These are phyloP conservation scores for Afroboletus lepidellus DNA, from an alignment of 1,284 basidiomycete genomes.

Conservation along the genomic window DNA sequence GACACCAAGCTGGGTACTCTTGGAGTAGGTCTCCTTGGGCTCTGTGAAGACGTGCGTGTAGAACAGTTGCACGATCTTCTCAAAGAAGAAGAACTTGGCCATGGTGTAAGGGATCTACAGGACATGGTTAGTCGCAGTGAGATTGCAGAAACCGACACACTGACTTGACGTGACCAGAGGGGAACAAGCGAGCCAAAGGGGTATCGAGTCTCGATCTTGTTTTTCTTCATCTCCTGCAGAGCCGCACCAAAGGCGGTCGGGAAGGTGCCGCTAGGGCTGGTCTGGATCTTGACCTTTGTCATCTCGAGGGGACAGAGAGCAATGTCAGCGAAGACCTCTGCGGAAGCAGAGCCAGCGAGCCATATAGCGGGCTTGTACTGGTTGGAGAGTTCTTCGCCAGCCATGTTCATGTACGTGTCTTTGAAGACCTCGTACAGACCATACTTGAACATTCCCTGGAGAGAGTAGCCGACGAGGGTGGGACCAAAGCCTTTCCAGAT, in stretches of 20 bases:
- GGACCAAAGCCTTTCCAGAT: slow-evolving; percentile 94
- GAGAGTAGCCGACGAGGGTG: slow-evolving; percentile 89
- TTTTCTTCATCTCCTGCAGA: slow-evolving; percentile 60
- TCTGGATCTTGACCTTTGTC: slow-evolving; percentile 86
- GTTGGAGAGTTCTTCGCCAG: slow-evolving; percentile 78
- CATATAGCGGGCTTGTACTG: slow-evolving; percentile 94
- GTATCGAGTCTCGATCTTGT: slow-evolving; percentile 67
- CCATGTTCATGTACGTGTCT: slow-evolving; percentile 82
- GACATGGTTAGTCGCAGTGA: not conserved
- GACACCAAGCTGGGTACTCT: slow-evolving; percentile 73
- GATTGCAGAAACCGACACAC: slow-evolving; percentile 13
- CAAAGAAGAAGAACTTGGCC: slow-evolving; percentile 87
- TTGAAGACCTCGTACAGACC: slow-evolving; percentile 97
- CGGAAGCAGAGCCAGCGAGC: slow-evolving; percentile 90
- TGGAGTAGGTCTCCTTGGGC: slow-evolving; percentile 70
- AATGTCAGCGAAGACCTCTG: slow-evolving; percentile 94
- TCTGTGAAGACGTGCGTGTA: slow-evolving; percentile 73
- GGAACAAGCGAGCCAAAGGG: slow-evolving; percentile 80
- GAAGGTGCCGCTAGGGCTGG: slow-evolving; percentile 70
- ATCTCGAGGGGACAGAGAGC: slow-evolving; percentile 81
- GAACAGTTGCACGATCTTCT: slow-evolving; percentile 75
- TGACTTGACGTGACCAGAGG: slow-evolving; percentile 79
- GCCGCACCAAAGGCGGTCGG: slow-evolving; percentile 70
- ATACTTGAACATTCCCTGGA: slow-evolving; percentile 97
- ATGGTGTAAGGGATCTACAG: slow-evolving; percentile 79